phyloP scores from a whole-genome alignment of 352 stramenopile genomes.

The Blastocystis sp. region DNA sequence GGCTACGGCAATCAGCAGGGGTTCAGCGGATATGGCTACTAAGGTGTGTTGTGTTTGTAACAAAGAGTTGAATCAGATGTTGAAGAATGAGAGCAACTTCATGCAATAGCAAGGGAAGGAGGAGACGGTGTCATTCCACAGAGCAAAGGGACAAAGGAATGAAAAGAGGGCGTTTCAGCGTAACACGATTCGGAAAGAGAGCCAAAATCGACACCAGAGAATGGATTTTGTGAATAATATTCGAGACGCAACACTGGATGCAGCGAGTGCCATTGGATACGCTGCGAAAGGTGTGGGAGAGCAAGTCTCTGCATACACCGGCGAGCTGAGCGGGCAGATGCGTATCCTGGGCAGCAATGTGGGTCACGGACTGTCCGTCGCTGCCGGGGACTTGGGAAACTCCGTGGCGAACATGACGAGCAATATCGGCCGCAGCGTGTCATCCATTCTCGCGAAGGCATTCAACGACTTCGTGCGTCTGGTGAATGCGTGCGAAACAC shows the following conservation, averaged over 20 bases:
- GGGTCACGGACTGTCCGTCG: conserved; percentile 45
- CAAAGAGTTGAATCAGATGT: too few relatives aligned
- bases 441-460: conserved; percentile 56
- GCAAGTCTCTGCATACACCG: conserved; percentile 44
- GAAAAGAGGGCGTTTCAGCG: too few relatives aligned
- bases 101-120: too few relatives aligned
- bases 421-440: conserved; percentile 55
- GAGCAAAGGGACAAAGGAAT: too few relatives aligned
- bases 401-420: conserved; percentile 33
- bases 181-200: too few relatives aligned
- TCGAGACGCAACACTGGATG: conserved; percentile 52
- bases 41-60: conserved; percentile 39
- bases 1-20: conserved; percentile 52
- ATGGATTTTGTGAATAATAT: conserved; percentile 69
- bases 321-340: conserved; percentile 56
- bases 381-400: conserved; percentile 62
- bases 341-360: conserved; percentile 53
- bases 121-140: too few relatives aligned
- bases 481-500: conserved; percentile 63
- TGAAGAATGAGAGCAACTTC: too few relatives aligned
- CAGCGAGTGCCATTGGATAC: conserved; percentile 64
- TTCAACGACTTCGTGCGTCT: conserved; percentile 68
- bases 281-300: conserved; percentile 50
- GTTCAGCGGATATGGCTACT: conserved; percentile 64
- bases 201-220: too few relatives aligned